Conservation (phyloP, 768 basidiomycete species). For the Psilocybe subaeruginosa region DNA sequence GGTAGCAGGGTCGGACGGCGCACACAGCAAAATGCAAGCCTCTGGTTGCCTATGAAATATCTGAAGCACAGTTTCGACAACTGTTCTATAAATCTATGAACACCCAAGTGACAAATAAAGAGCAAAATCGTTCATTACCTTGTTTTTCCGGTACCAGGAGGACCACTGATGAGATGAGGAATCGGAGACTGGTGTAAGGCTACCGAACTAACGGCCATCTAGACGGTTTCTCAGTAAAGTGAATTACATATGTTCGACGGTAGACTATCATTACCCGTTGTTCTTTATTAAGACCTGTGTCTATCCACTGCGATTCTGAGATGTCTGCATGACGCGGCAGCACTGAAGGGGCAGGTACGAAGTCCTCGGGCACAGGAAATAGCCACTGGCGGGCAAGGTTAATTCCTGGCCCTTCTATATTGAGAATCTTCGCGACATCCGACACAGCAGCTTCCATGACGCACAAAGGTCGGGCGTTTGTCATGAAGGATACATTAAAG, state of each 20-base stretch:
- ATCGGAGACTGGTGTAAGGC: constrained; percentile 46
- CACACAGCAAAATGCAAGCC: constrained; percentile 50
- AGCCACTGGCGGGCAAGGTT: constrained; percentile 46
- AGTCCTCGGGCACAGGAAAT: constrained; percentile 42
- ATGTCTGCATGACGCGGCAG: constrained; percentile 25
- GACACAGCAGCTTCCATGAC: constrained; percentile 44
- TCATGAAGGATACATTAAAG: constrained; percentile 53
- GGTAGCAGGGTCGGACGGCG: constrained; percentile 54
- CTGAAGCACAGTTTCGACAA: constrained; percentile 52
- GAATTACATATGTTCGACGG: not conserved
- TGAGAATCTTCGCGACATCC: constrained; percentile 29
- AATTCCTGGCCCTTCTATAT: constrained; percentile 14
- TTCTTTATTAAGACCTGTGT: constrained; percentile 49
- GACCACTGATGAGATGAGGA: constrained; percentile 51
- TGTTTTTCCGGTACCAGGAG: constrained; percentile 59
- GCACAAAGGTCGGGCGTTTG: constrained; percentile 44
- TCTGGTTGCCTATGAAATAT: constrained; percentile 50
- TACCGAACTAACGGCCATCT: constrained; percentile 47
- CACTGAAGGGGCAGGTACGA: constrained; percentile 23
- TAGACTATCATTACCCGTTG: constrained; percentile 36
- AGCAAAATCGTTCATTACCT: constrained; percentile 29
- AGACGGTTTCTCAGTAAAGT: constrained; percentile 1
- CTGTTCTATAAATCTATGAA: constrained; percentile 35
- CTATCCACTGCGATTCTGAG: constrained; percentile 41
- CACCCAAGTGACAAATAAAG: not conserved